Evolutionary conservation across 148 eudicot genomes (phyloP), one percentile per base, ranked within the genome.

Genomic region (Dysphania ambrosioides): DNA sequence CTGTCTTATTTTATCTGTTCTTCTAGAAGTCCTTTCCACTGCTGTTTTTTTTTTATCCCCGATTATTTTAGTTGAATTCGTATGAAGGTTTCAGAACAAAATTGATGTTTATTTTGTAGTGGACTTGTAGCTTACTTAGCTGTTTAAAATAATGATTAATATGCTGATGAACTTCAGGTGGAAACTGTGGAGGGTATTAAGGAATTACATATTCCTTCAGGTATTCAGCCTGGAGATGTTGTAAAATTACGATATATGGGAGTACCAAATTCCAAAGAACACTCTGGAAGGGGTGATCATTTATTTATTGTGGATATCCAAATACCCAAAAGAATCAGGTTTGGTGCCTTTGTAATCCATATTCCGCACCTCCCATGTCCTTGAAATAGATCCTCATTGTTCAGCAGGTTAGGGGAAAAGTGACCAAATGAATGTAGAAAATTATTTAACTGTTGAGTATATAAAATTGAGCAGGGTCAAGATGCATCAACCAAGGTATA

Each of bases 321-420:
- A 75, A 89, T 93, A 72, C 98, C 98, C 27, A 87, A 83, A 79
- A 57, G 64, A 70, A 75, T 88, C 82, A 93, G 98, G 98, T 93
- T 78, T 83, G 86, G 69, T 30, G 31, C 35, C 61, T 71, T 32
- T 56, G 35, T 44, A 29, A 47, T 35, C 29, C 23, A 27, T 69
- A 13, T 36, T 57, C 40, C 24, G 18, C 24, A 64, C 53, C 57
- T 30, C 26, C 38, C 41, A 60, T 2, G 31, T 32, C 35, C 32
- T 65, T 51, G 40, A 41, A 40, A 27, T 57, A 38, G 9, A 1
- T 1, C 30, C 9, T 29, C 4, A 5, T 9, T 32, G 15, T 6
- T 64, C n/a, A 35, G 3, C 27, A 64, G 68, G 1, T 18, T 21
- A 6, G 44, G 44, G 26, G 68, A 64, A 64, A 11, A 34, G 16